A percentile compares a stretch with the other conserved stretches of the same genome.
Conservation (phyloP, 129 eudicot genomes). For the Artemisia tridentata region DNA sequence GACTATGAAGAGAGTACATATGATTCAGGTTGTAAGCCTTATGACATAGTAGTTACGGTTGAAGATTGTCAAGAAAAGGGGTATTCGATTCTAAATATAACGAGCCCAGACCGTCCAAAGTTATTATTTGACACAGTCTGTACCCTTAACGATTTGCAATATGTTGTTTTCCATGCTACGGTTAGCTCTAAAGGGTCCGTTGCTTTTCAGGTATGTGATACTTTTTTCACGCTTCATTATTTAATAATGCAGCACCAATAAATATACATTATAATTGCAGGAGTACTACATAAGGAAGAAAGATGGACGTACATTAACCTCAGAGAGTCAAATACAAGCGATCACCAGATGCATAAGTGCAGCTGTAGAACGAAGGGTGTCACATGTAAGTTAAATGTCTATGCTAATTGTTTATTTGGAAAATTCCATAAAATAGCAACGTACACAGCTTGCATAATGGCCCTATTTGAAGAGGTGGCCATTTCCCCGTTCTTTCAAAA, state of each 20-base stretch:
- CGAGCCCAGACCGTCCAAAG: conserved; percentile 80
- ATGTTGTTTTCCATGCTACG: conserved; percentile 81
- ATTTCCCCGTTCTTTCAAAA: too few species aligned
- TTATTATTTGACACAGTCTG: conserved; percentile 83
- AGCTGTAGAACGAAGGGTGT: conserved; percentile 77
- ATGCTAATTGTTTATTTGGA: neutral
- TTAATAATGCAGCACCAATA: too few species aligned
- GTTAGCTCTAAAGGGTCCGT: conserved; percentile 57
- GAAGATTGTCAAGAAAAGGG: conserved; percentile 60
- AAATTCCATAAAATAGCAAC: too few species aligned
- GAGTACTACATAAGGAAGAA: conserved; percentile 72
- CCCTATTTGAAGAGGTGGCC: too few species aligned
- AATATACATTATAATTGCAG: conserved; percentile 32
- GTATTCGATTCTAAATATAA: conserved; percentile 62
- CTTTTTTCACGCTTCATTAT: neutral
- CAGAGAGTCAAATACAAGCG: conserved; percentile 50
- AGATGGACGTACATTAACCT: conserved; percentile 50
- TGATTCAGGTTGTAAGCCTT: conserved; percentile 18
- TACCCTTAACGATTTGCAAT: conserved; percentile 71
- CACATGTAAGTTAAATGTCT: conserved; percentile 45
- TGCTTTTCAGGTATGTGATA: conserved; percentile 62
- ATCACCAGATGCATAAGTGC: conserved; percentile 71
- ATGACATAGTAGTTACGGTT: conserved; percentile 42
- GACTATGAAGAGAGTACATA: conserved; percentile 46
- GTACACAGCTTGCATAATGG: too few species aligned